Base-by-base conservation (phyloP, 805 yeast genomes). In the Spathaspora hagerdaliae region DNA sequence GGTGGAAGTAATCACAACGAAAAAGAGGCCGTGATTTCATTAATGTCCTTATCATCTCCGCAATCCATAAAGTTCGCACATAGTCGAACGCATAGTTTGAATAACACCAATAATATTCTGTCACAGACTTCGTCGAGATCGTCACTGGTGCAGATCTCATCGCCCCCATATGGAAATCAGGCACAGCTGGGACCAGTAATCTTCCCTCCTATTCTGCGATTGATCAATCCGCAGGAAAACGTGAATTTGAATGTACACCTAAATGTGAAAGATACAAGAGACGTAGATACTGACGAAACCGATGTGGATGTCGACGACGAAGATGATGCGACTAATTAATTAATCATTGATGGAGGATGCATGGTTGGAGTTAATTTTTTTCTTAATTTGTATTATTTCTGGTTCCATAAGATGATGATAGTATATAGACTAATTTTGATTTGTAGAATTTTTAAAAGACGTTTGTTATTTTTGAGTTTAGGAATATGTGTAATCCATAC, bases 1-100 rank as follows among this genome's bases (percentile, higher is more conserved):
- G 41, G 19, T 29, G 27, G 13, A 34, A 37, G 26, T 32, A 40
- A 10, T 6, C 9, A 29, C 12, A 58, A 63, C 40, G 83, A 79
- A 50, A 78, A 78, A 53, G 83, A 78, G 41, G 83, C 83, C 6
- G 74, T 79, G 9, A 63, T 73, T 55, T 77, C 82, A 19, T 64
- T 79, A 43, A 79, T 79, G 73, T 75, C 81, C 34, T 63, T 79
- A 36, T 71, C 83, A 7, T 75, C 82, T 1, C 83, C 83, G 2
- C 73, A 67, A 51, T 44, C 63, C 13, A 51, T 55, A 35, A 65
- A 63, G 40, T 61, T 60, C 38, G 27, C 51, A 12, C 67, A 63
- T 49, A 57, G 64, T 38, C 61, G 64, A 52, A 66, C 47, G 31
- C 64, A 55, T 24, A 63, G 65, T 50, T 51, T 61, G 26, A 51